Evolutionary conservation across 1,284 basidiomycete genomes (phyloP), one percentile per base, ranked within the genome.

Genomic region (Ceratobasidium sp.): DNA sequence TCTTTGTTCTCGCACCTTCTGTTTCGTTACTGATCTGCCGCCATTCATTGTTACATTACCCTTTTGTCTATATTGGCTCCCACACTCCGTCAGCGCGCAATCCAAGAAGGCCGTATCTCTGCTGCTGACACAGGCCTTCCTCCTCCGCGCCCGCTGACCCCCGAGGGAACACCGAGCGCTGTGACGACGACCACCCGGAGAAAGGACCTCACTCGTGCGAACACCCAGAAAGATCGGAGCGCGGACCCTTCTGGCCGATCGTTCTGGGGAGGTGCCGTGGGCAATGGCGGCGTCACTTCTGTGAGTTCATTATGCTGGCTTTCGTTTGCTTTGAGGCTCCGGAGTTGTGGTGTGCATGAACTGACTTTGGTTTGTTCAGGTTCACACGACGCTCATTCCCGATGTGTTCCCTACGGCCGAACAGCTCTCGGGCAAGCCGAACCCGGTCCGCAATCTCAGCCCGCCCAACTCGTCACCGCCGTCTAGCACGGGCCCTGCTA

Each of bases 221-320:
- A 96, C 80, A 89, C 90, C 0, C 87, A 91, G 77, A 97, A 97
- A 79, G 95, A 97, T 78, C 82, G 95, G 6, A 87, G 92, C 1
- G 85, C 87, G 1, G 88, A 88, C 3, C 86, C 69, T 80, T 88
- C 83, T 4, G 79, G 80, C 26, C 78, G 79, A 70, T 80, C 78
- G 0, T 94, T 94, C 85, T 95, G 94, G 94, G 92, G 90, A 55
- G 90, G 90, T n/a, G 80, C 82, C 50, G 77, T 81, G 35, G 81
- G 81, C 16, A 83, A 82, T 66, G 89, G 90, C 73, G 92, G 92
- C 1, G 86, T 91, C 77, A 96, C 92, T 0, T 91, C 92, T 52
- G 94, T 69, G 28, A 38, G 63, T 47, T n/a, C 16, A 23, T n/a
- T n/a, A n/a, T 28, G n/a, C 21, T 57, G 35, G 16, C 30, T 32